Evolutionary conservation across 1,284 basidiomycete species (phyloP).

Genomic region (Cryptococcus jaspeensis): DNA sequence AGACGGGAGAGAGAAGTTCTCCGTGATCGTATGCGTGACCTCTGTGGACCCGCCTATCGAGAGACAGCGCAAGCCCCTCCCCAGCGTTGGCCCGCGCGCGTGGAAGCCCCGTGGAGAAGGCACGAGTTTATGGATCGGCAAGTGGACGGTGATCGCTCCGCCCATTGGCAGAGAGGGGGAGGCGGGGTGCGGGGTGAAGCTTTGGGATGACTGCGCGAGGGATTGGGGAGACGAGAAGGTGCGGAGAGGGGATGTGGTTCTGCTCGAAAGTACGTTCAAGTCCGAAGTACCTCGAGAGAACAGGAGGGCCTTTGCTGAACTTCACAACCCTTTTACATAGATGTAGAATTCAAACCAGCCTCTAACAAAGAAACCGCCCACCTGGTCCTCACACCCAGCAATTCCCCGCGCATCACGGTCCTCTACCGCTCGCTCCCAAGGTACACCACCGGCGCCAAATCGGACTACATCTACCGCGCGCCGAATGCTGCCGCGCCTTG

Average conservation of each 20-base stretch:
- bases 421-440: conserved; percentile 44
- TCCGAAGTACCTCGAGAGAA: not conserved
- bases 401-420: conserved; percentile 20
- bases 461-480: conserved; percentile 28
- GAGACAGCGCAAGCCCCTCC: conserved; percentile 5
- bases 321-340: conserved; percentile 15
- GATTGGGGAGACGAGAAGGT: conserved; percentile 33
- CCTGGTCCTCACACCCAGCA: conserved; percentile 25
- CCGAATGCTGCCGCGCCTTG: not conserved
- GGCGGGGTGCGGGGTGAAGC: conserved; percentile 31
- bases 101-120: conserved; percentile 18
- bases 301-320: not conserved
- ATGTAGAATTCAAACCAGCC: conserved; percentile 26
- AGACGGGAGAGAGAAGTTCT: conserved; percentile 11
- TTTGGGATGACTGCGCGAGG: conserved; percentile 38
- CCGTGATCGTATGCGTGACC: conserved; percentile 38
- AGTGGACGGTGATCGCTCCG: conserved; percentile 36
- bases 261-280: conserved; percentile 36
- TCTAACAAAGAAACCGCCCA: conserved; percentile 26
- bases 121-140: conserved; percentile 33
- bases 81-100: conserved; percentile 12
- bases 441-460: conserved; percentile 11
- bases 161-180: conserved; percentile 3
- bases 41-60: conserved; percentile 14
- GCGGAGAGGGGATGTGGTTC: conserved; percentile 40